Evolutionary conservation across 768 basidiomycete genomes (phyloP).

Genomic region (Boletus vermiculosoides): DNA sequence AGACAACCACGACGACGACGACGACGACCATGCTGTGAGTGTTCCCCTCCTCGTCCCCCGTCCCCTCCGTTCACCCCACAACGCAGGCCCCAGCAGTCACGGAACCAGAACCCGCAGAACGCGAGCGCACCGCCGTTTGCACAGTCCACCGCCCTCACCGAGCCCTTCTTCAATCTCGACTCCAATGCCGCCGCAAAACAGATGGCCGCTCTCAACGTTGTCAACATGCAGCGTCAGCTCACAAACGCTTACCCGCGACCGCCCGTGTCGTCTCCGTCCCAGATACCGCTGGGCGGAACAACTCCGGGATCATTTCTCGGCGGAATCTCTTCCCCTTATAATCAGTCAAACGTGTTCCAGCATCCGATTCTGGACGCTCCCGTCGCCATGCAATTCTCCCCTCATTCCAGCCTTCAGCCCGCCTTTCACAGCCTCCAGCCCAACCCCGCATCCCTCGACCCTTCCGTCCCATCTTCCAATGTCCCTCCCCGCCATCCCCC

Average conservation of each 20-base stretch:
- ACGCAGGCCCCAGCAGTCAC: conserved; percentile 42
- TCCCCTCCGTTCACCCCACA: conserved; percentile 1
- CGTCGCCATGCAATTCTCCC: conserved; percentile 41
- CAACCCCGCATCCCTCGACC: conserved; percentile 44
- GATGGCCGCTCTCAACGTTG: conserved; percentile 73
- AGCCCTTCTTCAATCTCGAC: conserved; percentile 56
- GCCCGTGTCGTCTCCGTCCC: conserved; percentile 37
- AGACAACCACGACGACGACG: conserved; percentile 21
- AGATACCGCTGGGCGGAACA: conserved; percentile 48
- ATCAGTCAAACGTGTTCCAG: conserved; percentile 34
- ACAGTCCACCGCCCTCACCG: conserved; percentile 25
- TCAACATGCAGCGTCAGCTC: conserved; percentile 46
- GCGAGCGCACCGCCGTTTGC: conserved; percentile 16
- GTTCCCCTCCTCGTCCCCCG: neutral
- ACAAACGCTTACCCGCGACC: conserved; percentile 54
- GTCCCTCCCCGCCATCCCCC: conserved; percentile 38
- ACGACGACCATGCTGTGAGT: conserved; percentile 36
- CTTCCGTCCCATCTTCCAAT: conserved; percentile 41
- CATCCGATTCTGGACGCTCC: conserved; percentile 42
- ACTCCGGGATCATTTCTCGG: conserved; percentile 69
- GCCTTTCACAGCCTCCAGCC: conserved; percentile 37
- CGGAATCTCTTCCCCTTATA: conserved; percentile 44
- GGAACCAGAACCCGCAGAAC: conserved; percentile 23
- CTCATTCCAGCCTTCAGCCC: conserved; percentile 47
- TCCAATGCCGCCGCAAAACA: conserved; percentile 71